phyloP scores from a whole-genome alignment of 2,329 filamentous ascomycete species.

The Hymenotorrendiella dingleyae region DNA sequence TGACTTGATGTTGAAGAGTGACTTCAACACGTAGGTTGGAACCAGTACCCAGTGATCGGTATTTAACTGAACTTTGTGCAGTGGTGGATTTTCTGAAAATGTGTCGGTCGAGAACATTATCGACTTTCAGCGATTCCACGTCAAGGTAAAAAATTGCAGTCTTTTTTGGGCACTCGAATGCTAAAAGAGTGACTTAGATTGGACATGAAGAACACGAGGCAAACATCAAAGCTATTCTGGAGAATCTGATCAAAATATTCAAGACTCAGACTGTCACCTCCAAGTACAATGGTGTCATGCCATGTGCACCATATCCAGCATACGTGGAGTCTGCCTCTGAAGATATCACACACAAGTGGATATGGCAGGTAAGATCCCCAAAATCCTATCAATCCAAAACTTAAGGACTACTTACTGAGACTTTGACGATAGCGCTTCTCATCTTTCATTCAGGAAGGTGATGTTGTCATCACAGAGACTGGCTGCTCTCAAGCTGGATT shows the following conservation, averaged over 20 bases:
- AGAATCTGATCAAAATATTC: neutral
- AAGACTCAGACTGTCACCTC: neutral
- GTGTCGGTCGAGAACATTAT: slow-evolving; percentile 22
- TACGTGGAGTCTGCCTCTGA: slow-evolving; percentile 14
- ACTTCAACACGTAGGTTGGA: slow-evolving; percentile 9
- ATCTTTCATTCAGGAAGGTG: slow-evolving; percentile 42
- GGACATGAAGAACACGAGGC: neutral
- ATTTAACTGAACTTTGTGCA: too few relatives aligned
- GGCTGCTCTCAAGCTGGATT: slow-evolving; percentile 50
- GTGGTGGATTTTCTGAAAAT: slow-evolving; percentile 26
- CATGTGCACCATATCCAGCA: neutral
- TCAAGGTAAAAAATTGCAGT: slow-evolving; percentile 13
- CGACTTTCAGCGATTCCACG: slow-evolving; percentile 29
- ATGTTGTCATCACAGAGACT: slow-evolving; percentile 51
- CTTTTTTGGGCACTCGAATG: neutral
- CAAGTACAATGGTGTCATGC: neutral
- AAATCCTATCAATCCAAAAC: neutral
- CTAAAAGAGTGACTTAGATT: neutral
- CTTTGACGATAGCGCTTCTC: too few relatives aligned
- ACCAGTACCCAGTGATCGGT: too few relatives aligned
- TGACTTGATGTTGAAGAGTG: slow-evolving; percentile 1
- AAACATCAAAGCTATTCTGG: neutral
- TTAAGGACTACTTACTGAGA: neutral
- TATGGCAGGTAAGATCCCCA: neutral
- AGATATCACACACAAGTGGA: neutral